Evolutionary conservation across 2,329 filamentous ascomycete species (phyloP), one percentile per base, ranked within the genome.

Genomic region (Epichloe typhina): DNA sequence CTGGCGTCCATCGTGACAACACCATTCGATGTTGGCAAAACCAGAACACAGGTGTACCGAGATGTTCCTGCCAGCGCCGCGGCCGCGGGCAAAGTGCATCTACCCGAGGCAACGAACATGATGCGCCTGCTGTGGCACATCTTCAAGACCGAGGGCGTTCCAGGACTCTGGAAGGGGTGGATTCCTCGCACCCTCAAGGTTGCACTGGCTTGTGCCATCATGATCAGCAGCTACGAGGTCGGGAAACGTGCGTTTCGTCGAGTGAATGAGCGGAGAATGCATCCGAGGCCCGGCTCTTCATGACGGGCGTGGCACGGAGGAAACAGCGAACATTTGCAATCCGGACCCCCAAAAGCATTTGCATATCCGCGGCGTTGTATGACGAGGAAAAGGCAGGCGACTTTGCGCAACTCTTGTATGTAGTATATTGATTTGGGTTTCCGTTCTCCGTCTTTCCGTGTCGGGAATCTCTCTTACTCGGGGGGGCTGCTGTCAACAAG

Each of bases 171-270:
- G 79, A 86, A 76, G 59, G 93, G 93, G 42, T 96, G 90, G 88
- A 84, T 88, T 23, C 89, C 93, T 0, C 77, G 93, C 39, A 95
- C 88, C 57, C 72, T 97, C 54, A 97, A 97, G 66, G 90, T 98
- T 5, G 91, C 93, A 1, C 93, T 93, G 1, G 88, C 91, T 0
- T 98, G 93, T 68, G 93, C 93, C 31, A 97, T 98, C 64, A 98
- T 98, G 93, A 97, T 98, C 64, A 94, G 88, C 64, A 95, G 85
- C 64, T 98, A 97, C 66, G 93, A 98, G 67, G 79, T 97, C 38
- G 90, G 93, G 47, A 98, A 98, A 75, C 84, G 86, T 66, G 83
- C 86, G 64, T 94, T 94, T 36, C 76, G 81, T 50, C 76, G 79
- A 11, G 80, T 88, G 47, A 96, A 97, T 53, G 74, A 79, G 61